Percentiles rank a stretch among this genome's conserved stretches.
phyloP scores from a whole-genome alignment of 257 asterid species.

The Lycium ferocissimum region DNA sequence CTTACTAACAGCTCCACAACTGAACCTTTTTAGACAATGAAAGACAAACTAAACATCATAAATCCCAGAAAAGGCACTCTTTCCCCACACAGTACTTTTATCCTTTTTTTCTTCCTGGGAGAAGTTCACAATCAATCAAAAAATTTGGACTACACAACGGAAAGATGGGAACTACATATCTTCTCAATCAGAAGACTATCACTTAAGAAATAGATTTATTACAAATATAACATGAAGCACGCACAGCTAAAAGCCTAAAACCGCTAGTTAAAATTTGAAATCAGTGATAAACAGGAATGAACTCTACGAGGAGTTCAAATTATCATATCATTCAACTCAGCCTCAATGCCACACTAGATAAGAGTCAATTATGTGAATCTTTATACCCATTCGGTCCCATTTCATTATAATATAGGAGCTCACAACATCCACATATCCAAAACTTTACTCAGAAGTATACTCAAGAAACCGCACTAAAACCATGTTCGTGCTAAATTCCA shows the following conservation, averaged over 20 bases:
- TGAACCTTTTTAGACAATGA: neutral
- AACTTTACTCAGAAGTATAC: neutral
- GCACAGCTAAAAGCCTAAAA: neutral
- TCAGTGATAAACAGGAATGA: neutral
- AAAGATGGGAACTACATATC: neutral
- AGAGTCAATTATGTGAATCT: neutral
- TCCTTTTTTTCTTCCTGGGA: neutral
- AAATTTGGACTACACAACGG: neutral
- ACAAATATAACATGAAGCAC: conserved; percentile 14
- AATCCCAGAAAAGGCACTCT: neutral
- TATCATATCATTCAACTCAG: neutral
- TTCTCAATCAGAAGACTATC: neutral
- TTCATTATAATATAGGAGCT: neutral
- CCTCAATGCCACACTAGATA: neutral
- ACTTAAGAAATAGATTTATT: neutral
- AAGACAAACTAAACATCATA: conserved; percentile 3
- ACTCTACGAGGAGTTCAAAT: neutral
- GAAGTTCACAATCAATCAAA: conserved; percentile 16
- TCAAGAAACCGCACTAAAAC: neutral
- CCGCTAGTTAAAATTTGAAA: neutral
- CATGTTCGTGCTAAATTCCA: neutral
- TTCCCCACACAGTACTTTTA: neutral
- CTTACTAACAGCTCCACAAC: neutral
- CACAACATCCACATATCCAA: neutral
- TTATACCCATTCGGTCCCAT: neutral